Base-by-base conservation (phyloP, 2,329 filamentous ascomycete species). In the Salinomyces thailandicus region DNA sequence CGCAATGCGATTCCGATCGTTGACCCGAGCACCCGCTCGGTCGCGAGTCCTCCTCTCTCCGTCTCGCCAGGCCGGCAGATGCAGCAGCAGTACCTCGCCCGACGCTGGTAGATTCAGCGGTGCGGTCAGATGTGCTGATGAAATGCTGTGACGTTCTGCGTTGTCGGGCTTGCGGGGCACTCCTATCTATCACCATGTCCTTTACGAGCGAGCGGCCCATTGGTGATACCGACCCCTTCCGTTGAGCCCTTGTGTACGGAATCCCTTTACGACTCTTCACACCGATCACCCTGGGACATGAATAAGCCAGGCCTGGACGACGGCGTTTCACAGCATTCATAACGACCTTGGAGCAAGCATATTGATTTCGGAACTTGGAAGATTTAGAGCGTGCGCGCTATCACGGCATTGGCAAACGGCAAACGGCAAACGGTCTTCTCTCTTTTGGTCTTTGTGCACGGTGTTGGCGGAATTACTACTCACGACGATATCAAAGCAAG, bases 1-100 rank as follows among this genome's bases (percentile, higher is more conserved):
- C 85, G 86, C 63, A 96, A 95, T 62, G 85, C 91, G 55, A 96
- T 96, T 50, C 89, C 89, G 41, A 98, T 98, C 60, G 85, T 96
- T 64, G 93, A 98, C 71, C 91, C 91, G 37, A 83, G 76, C 50
- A 95, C 89, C 39, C 86, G 91, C 56, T 78, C 86, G 55, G 81
- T 95, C 69, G 79, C 85, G 38, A 93, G 85, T 67, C 89, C 89
- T 49, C 85, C 89, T 17, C 80, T 80, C 44, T 77, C 73, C 47
- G 72, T 79, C 55, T 78, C 75, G 38, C 76, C 77, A 41, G 72
- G 67, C 57, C 70, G 75, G 49, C 60, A 63, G 65, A 72, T 75
- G 68, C 75, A 78, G 66, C 68, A 72, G 57, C 64, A 69, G 57
- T 66, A 63, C 48, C 42, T 46, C 36, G 47, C 55, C 43, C 64